Conservation (phyloP, 2,329 filamentous ascomycete species). For the Microdochium paspali region DNA sequence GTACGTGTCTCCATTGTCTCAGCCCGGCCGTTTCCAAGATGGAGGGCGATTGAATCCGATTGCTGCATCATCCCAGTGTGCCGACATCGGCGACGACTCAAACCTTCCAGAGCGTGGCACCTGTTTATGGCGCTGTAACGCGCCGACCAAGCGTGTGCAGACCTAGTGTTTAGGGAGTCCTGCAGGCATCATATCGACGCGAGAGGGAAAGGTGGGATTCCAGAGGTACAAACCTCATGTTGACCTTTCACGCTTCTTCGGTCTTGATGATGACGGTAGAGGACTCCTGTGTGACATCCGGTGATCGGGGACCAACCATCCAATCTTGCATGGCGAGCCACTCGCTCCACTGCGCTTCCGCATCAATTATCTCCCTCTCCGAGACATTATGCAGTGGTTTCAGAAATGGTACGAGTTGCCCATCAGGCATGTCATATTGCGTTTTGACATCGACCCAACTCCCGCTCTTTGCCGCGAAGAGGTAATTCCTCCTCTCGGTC, state of each 20-base stretch:
- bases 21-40: no score
- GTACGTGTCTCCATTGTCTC: no score
- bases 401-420: slow-evolving; percentile 77
- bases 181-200: neutral
- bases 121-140: no score
- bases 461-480: slow-evolving; percentile 90
- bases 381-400: slow-evolving; percentile 69
- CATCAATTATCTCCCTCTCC: slow-evolving; percentile 71
- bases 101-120: no score
- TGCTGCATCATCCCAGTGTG: no score
- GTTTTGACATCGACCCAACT: slow-evolving; percentile 84
- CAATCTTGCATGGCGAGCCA: slow-evolving; percentile 98
- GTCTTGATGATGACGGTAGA: slow-evolving; percentile 17
- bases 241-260: slow-evolving; percentile 11
- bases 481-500: slow-evolving; percentile 83
- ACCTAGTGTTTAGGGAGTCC: no score
- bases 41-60: no score
- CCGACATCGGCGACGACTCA: no score
- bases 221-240: neutral
- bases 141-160: no score
- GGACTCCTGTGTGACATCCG: slow-evolving; percentile 26
- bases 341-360: slow-evolving; percentile 82
- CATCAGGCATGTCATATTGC: slow-evolving; percentile 75
- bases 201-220: neutral
- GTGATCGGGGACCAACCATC: slow-evolving; percentile 84